phyloP scores from a whole-genome alignment of 805 yeast species.

The Cephaloascus albidus region DNA sequence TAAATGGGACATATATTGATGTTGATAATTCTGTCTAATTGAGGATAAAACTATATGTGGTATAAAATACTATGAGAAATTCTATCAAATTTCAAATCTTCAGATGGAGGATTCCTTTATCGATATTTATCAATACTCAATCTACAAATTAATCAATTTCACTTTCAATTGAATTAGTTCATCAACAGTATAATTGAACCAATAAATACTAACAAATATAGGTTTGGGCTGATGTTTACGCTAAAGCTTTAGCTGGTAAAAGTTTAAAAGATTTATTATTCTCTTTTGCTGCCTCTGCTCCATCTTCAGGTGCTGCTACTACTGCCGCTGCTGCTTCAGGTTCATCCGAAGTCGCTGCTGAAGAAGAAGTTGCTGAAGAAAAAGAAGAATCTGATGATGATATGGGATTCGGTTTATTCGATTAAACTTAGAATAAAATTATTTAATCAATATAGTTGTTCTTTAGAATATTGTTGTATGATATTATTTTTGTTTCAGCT shows the following conservation, averaged over 20 bases:
- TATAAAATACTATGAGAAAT: too few species aligned
- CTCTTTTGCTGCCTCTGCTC: slow-evolving; percentile 40
- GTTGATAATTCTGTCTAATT: too few species aligned
- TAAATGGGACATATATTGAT: too few species aligned
- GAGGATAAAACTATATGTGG: too few species aligned
- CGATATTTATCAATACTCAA: background rate
- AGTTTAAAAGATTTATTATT: slow-evolving; percentile 70
- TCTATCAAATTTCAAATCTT: too few species aligned
- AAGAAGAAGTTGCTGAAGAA: slow-evolving; percentile 45
- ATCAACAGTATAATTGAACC: background rate
- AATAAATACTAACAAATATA: slow-evolving; percentile 7
- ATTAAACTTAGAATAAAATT: too few species aligned
- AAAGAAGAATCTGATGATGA: slow-evolving; percentile 70
- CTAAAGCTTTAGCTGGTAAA: slow-evolving; percentile 82
- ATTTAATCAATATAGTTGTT: too few species aligned
- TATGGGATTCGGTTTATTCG: slow-evolving; percentile 90
- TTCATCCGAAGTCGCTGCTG: slow-evolving; percentile 44
- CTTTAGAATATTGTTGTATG: too few species aligned
- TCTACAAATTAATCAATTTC: background rate
- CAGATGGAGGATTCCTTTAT: too few species aligned
- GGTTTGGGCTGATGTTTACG: slow-evolving; percentile 83
- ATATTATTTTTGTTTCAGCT: too few species aligned
- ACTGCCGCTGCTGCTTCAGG: slow-evolving; percentile 22
- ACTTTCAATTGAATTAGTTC: background rate
- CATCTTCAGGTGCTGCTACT: slow-evolving; percentile 26